These are phyloP conservation scores for Pyropia haitanensis DNA, from an alignment of 23 red algal genomes.

Conservation along the genomic window DNA sequence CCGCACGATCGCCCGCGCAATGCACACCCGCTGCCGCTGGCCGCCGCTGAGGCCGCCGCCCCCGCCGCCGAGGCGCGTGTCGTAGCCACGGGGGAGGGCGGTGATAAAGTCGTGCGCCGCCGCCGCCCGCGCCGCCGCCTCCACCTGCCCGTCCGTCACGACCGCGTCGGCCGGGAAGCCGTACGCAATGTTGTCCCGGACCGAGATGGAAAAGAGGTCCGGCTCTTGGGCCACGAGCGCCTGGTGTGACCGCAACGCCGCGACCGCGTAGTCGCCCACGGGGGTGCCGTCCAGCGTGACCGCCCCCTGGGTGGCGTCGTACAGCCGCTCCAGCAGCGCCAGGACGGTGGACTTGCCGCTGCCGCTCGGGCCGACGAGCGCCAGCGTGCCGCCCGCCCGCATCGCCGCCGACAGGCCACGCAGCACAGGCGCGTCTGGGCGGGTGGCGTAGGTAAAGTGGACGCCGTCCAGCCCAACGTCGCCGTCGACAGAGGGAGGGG, in stretches of 20 bases:
- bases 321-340: slow-evolving; percentile 1
- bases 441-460: not conserved
- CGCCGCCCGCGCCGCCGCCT: slow-evolving; percentile 45
- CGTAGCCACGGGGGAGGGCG: slow-evolving; percentile 76
- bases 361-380: slow-evolving; percentile 1
- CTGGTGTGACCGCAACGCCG: not conserved
- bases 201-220: not conserved
- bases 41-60: slow-evolving; percentile 75
- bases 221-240: not conserved
- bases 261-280: not conserved
- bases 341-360: slow-evolving; percentile 1
- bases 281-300: not conserved
- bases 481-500: not conserved
- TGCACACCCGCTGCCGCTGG: slow-evolving; percentile 86
- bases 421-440: not conserved
- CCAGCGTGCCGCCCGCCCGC: not conserved
- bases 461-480: not conserved
- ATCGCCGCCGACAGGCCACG: not conserved
- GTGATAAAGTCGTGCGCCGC: slow-evolving; percentile 86
- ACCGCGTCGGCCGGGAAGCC: not conserved
- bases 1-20: slow-evolving; percentile 83
- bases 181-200: too few relatives aligned
- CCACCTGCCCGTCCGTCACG: slow-evolving; percentile 51
- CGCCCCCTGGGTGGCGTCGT: not conserved
- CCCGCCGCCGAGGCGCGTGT: slow-evolving; percentile 81